Evolutionary conservation across 495 filamentous ascomycete genomes (phyloP), one percentile per base, ranked within the genome.

Genomic region (Astrocystis sublimbata): DNA sequence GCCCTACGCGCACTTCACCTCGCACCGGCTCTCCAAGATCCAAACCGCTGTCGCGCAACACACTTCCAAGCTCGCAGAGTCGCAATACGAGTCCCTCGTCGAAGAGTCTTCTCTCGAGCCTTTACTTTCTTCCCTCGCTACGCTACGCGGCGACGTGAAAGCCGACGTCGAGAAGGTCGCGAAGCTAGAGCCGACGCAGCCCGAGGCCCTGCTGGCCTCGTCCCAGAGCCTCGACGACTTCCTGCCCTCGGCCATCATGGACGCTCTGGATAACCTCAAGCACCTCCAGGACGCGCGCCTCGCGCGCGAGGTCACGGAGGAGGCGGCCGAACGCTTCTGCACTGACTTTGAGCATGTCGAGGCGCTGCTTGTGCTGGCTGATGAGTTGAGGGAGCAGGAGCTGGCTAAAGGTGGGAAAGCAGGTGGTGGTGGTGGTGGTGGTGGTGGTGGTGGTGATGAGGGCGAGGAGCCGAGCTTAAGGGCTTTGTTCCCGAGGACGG

Each of bases 261-360:
- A 98, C 71, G 92, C 93, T 3, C 83, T 87, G 59, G 87, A 94
- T 61, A 89, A 92, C 58, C 73, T 98, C 45, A 88, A 88, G 64
- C 78, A 81, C 12, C 75, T 98, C 12, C 85, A 86, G 61, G 90
- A 88, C 58, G 79, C 88, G 6, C 82, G 76, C 61, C 77, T 96
- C 43, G 86, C 88, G 15, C 84, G 88, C 41, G 83, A 88, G 45
- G 83, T 96, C 35, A 93, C 89, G 2, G 89, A 93, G 66, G 86
- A 91, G 67, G 93, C 92, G 0, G 91, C 92, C 0, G 89, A 90
- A 65, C 82, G 79, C 55, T 98, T 98, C 76, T 96, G 92, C 63
- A 86, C 86, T 17, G 92, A 96, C 66, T 98, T 98, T 75, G 92
- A 93, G 76, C 88, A 88, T 61, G 82, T 97, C 4, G 94, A 98